These are phyloP conservation scores for Pichia cephalocereana DNA, from an alignment of 805 yeast genomes.

Conservation along the genomic window DNA sequence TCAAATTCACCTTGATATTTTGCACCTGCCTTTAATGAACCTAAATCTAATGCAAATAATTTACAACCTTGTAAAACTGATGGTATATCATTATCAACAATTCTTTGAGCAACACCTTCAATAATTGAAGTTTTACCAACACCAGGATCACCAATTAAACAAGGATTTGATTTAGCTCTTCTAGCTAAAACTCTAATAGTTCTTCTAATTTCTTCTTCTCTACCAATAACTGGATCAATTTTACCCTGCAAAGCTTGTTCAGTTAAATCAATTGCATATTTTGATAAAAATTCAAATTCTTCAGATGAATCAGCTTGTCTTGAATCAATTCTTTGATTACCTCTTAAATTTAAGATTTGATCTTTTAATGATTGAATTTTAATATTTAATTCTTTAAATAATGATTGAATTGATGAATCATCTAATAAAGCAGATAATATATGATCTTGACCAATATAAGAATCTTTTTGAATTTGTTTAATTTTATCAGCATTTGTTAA, in stretches of 20 bases:
- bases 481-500: conserved; percentile 67
- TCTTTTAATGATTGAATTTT: conserved; percentile 64
- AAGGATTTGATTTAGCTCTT: conserved; percentile 94
- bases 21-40: conserved; percentile 97
- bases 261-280: conserved; percentile 91
- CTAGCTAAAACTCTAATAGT: conserved; percentile 94
- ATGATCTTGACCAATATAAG: conserved; percentile 91
- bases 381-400: conserved; percentile 65
- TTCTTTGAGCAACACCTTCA: conserved; percentile 97
- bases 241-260: conserved; percentile 90
- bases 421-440: conserved; percentile 76
- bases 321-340: conserved; percentile 85
- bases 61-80: conserved; percentile 72
- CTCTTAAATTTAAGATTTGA: conserved; percentile 76
- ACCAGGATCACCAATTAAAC: conserved; percentile 97
- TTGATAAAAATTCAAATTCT: conserved; percentile 71
- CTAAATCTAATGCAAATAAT: conserved; percentile 83
- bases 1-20: conserved; percentile 98
- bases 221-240: conserved; percentile 96
- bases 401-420: conserved; percentile 57
- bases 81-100: conserved; percentile 93
- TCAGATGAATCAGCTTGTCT: conserved; percentile 88
- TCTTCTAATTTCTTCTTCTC: conserved; percentile 96
- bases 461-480: conserved; percentile 81
- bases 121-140: conserved; percentile 98